A percentile compares a stretch with the other conserved stretches of the same genome.
Conservation (phyloP, 257 asterid species). For the Scutellaria galericulata region DNA sequence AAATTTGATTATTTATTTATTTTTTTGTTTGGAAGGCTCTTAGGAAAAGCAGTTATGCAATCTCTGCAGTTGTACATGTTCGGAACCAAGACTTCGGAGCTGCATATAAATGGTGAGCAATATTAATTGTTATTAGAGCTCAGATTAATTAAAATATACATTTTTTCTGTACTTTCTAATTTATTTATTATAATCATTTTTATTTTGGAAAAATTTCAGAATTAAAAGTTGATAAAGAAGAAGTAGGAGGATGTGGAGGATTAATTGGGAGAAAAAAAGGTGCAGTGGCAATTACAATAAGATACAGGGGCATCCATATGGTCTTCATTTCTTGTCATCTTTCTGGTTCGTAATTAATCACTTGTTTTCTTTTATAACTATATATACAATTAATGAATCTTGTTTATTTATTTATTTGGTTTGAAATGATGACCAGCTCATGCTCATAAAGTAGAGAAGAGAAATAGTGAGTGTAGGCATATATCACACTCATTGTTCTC, state of each 20-base stretch:
- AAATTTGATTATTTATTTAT: neutral
- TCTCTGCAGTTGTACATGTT: conserved; percentile 65
- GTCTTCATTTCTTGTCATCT: conserved; percentile 74
- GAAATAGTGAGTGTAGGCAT: conserved; percentile 58
- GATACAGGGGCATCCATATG: conserved; percentile 55
- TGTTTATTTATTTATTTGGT: too few species aligned
- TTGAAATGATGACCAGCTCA: conserved; percentile 51
- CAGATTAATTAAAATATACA: too few species aligned
- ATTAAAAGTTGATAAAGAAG: conserved; percentile 59
- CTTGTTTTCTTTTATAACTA: too few species aligned
- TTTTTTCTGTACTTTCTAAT: neutral
- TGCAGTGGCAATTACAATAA: conserved; percentile 61
- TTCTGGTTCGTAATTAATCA: conserved; percentile 47
- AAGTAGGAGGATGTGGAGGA: conserved; percentile 66
- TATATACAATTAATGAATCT: too few species aligned
- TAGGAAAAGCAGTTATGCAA: conserved; percentile 68
- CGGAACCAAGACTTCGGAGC: conserved; percentile 49
- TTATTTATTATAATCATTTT: neutral
- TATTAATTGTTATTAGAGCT: neutral
- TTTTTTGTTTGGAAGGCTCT: conserved; percentile 34
- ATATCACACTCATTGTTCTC: conserved; percentile 65
- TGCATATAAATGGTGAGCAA: conserved; percentile 44
- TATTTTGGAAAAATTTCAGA: conserved; percentile 39
- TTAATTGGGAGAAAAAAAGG: conserved; percentile 75
- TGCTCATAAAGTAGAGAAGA: conserved; percentile 62